Evolutionary conservation across 1,284 basidiomycete species (phyloP), one percentile per base, ranked within the genome.

Genomic region (Spongispora temasekensis): DNA sequence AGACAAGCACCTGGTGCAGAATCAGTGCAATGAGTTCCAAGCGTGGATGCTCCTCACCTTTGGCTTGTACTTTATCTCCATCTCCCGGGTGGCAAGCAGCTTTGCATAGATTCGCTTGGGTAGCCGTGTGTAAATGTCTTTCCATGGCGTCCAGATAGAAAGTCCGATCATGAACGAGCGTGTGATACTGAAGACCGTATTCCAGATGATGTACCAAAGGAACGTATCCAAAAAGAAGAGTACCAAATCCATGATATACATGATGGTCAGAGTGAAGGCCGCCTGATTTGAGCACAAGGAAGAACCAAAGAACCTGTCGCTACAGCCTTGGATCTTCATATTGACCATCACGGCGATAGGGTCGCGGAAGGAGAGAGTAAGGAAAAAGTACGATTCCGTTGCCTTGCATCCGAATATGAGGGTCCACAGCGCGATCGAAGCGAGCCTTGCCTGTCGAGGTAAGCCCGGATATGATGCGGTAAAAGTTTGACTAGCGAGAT

Each of bases 181-280:
- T 10, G 84, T 92, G 67, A 98, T 94, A 71, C 89, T 92, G 80
- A 94, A 93, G 59, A 97, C 91, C 10, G 94, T 96, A 76, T 96
- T 96, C 95, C 95, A 98, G 71, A 98, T 97, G 75, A 93, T 91
- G 75, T 92, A 97, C 95, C 95, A 98, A 44, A 98, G 79, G 88
- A 97, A 98, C 7, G 95, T 98, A 78, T 98, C 95, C 74, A 98
- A 82, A 85, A 97, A 98, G 86, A 94, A 98, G 55, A 97, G 84
- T 53, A 91, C 88, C 44, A 97, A 78, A 74, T 97, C 95, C 95
- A 97, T 97, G 77, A 95, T 78, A 75, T 94, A 97, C 95, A 97
- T 98, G 79, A 97, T 91, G 60, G 95, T 85, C 65, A 98, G 79
- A 15, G 95, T 92, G 77, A 97, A 97, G 8, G 90, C 90, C 2